phyloP scores from a whole-genome alignment of 1,284 basidiomycete species.

The Singerocomus inundabilis region DNA sequence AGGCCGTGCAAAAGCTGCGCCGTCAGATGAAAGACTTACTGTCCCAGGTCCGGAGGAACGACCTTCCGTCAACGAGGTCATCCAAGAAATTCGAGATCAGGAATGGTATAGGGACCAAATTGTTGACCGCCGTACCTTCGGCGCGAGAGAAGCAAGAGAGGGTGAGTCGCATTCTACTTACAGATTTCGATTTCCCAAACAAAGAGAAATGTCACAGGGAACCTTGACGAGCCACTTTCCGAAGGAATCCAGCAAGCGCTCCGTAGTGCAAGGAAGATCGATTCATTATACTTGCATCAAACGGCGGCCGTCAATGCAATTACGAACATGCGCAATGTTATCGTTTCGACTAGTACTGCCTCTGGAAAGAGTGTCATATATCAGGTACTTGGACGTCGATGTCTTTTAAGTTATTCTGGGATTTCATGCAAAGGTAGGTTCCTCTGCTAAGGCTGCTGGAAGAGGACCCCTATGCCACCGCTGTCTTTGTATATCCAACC shows the following conservation, averaged over 20 bases:
- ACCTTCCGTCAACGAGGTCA: constrained; percentile 54
- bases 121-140: constrained; percentile 51
- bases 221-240: constrained; percentile 58
- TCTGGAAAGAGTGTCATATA: constrained; percentile 93
- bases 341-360: constrained; percentile 89
- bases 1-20: not conserved
- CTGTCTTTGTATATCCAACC: constrained; percentile 88
- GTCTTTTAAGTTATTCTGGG: not conserved
- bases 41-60: constrained; percentile 54
- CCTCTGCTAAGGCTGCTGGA: constrained; percentile 74
- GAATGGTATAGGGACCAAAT: constrained; percentile 74
- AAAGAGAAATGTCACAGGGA: constrained; percentile 36
- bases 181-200: not conserved
- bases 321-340: constrained; percentile 64
- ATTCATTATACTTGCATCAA: constrained; percentile 77
- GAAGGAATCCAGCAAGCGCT: constrained; percentile 59
- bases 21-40: constrained; percentile 5
- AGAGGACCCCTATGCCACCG: constrained; percentile 60
- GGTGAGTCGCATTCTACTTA: constrained; percentile 37
- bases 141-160: constrained; percentile 48
- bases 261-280: constrained; percentile 61
- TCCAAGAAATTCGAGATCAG: constrained; percentile 56
- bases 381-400: constrained; percentile 46
- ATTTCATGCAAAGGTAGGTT: constrained; percentile 44
- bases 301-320: constrained; percentile 74